Conservation (phyloP, 495 filamentous ascomycete genomes). For the Tuber magnatum region DNA sequence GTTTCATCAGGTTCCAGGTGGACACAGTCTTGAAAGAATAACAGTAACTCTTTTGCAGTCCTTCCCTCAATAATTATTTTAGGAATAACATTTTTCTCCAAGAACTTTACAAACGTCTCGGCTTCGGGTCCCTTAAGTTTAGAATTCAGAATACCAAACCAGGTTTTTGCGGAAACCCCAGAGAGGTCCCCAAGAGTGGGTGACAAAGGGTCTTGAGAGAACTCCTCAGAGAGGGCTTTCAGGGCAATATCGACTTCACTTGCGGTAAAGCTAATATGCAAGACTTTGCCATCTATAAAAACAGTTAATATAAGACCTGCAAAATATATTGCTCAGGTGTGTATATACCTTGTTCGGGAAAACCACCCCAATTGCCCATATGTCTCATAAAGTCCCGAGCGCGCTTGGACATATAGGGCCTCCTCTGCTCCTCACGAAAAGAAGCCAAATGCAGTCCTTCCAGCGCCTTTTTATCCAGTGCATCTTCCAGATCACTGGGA, state of each 20-base stretch:
- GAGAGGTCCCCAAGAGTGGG: slow-evolving; percentile 14
- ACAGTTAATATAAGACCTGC: background rate
- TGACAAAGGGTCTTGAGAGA: background rate
- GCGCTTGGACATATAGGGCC: slow-evolving; percentile 23
- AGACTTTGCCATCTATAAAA: slow-evolving; percentile 15
- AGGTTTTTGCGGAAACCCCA: background rate
- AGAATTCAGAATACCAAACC: background rate
- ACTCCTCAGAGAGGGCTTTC: slow-evolving; percentile 1
- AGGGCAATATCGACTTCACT: slow-evolving; percentile 11
- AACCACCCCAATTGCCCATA: slow-evolving; percentile 7
- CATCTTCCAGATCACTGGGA: background rate
- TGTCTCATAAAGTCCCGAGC: slow-evolving; percentile 11
- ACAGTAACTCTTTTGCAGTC: background rate
- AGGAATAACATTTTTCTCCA: background rate
- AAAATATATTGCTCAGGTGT: background rate
- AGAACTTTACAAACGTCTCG: background rate
- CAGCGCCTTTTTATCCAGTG: background rate
- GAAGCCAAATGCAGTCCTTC: background rate
- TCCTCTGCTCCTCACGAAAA: background rate
- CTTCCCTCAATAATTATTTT: background rate
- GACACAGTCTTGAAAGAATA: background rate
- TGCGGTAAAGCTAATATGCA: slow-evolving; percentile 32
- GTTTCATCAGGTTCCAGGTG: slow-evolving; percentile 9
- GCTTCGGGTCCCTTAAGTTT: background rate
- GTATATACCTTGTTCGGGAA: slow-evolving; percentile 15